Conservation (phyloP, 2,329 filamentous ascomycete species). For the Tolypocladium cylindrosporum region DNA sequence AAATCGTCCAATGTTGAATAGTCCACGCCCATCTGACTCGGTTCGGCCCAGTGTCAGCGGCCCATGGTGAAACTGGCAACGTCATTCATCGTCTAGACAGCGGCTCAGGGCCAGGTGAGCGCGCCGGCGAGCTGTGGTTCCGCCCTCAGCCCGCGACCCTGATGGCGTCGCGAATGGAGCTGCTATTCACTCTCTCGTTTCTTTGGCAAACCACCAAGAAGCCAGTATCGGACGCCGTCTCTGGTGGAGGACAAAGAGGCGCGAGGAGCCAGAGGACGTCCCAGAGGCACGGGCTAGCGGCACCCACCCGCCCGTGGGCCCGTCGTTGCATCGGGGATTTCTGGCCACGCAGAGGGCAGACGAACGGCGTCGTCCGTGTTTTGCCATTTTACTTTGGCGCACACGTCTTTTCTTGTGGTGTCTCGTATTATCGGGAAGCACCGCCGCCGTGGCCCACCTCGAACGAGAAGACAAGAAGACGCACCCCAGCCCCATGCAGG, state of each 20-base stretch:
- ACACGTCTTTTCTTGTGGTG: background rate
- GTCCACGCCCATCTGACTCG: background rate
- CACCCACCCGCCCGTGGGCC: background rate
- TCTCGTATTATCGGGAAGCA: background rate
- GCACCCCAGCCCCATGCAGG: background rate
- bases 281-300: background rate
- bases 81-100: slow-evolving; percentile 1
- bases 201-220: background rate
- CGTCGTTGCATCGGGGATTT: background rate
- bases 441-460: background rate
- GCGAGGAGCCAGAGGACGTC: background rate
- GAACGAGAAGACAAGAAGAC: background rate
- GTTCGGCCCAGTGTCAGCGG: background rate
- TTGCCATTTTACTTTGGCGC: background rate
- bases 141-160: slow-evolving; percentile 5
- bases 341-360: background rate
- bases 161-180: background rate
- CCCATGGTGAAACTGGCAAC: background rate
- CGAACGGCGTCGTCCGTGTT: background rate
- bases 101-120: slow-evolving; percentile 6
- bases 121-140: slow-evolving; percentile 6
- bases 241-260: background rate
- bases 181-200: background rate
- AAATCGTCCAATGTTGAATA: background rate
- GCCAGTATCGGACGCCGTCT: background rate